phyloP scores from a whole-genome alignment of 2,329 filamentous ascomycete genomes.

The Decorospora gaudefroyi region DNA sequence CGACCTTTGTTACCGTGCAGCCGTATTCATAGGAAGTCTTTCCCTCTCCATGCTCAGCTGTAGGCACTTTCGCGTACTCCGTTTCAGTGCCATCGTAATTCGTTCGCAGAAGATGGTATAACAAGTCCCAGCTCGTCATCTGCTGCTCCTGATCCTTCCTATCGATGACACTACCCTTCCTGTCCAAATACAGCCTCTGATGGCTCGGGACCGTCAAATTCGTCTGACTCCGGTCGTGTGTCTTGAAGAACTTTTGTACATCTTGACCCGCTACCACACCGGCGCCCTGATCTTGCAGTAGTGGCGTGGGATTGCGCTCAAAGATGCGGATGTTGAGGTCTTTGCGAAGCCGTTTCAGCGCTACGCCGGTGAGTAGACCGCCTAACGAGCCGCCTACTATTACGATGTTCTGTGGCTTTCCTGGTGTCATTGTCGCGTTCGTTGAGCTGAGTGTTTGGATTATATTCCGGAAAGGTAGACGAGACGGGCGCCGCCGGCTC shows the following conservation, averaged over 20 bases:
- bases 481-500: neutral
- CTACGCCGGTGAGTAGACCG: constrained; percentile 29
- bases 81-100: constrained; percentile 34
- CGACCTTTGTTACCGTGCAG: constrained; percentile 20
- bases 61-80: constrained; percentile 23
- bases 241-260: constrained; percentile 29
- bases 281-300: constrained; percentile 37
- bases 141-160: constrained; percentile 25
- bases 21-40: constrained; percentile 25
- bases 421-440: constrained; percentile 13
- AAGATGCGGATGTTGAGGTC: constrained; percentile 31
- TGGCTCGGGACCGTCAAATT: constrained; percentile 25
- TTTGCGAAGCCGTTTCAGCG: constrained; percentile 29
- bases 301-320: constrained; percentile 31
- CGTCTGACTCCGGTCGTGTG: constrained; percentile 26
- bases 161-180: constrained; percentile 23
- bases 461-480: neutral
- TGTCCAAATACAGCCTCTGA: constrained; percentile 29
- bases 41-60: constrained; percentile 19
- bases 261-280: constrained; percentile 31
- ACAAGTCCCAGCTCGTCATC: constrained; percentile 40
- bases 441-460: neutral
- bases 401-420: constrained; percentile 26
- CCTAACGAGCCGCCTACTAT: constrained; percentile 33
- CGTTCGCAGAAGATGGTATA: constrained; percentile 33